Conservation (phyloP, 208 protist genomes). For the Endotrypanum monterogeii region DNA sequence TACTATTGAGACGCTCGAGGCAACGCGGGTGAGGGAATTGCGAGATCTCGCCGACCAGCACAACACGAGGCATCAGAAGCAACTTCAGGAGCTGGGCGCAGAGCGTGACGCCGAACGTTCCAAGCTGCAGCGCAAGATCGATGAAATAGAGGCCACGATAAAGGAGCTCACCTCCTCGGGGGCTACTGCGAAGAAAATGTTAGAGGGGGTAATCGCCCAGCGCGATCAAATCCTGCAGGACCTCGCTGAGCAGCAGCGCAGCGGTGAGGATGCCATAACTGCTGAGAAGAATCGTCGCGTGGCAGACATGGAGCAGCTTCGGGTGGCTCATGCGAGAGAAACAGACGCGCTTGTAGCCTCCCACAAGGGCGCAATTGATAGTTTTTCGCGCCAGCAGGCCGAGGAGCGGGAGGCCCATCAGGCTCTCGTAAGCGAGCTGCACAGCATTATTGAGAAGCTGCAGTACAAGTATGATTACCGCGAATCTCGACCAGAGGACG, state of each 20-base stretch:
- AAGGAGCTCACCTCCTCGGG: conserved; percentile 14
- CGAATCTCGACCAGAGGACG: conserved; percentile 89
- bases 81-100: conserved; percentile 16
- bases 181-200: conserved; percentile 16
- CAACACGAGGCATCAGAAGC: conserved; percentile 27
- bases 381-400: conserved; percentile 44
- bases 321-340: conserved; percentile 30
- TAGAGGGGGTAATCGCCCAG: conserved; percentile 27
- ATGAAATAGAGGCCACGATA: conserved; percentile 12
- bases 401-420: conserved; percentile 44
- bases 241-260: conserved; percentile 30
- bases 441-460: conserved; percentile 51
- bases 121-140: conserved; percentile 11
- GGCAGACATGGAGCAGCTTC: conserved; percentile 32
- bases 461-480: conserved; percentile 92
- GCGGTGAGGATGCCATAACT: conserved; percentile 17
- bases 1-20: conserved; percentile 25
- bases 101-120: conserved; percentile 22
- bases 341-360: conserved; percentile 34
- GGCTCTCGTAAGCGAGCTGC: conserved; percentile 43
- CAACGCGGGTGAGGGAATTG: conserved; percentile 15
- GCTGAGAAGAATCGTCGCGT: conserved; percentile 27
- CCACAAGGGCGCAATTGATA: conserved; percentile 58
- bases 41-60: conserved; percentile 20
- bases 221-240: conserved; percentile 28